A percentile compares a stretch with the other conserved stretches of the same genome.
Evolutionary conservation across 139 green algal species (phyloP).

Genomic region (Volvox reticuliferus): DNA sequence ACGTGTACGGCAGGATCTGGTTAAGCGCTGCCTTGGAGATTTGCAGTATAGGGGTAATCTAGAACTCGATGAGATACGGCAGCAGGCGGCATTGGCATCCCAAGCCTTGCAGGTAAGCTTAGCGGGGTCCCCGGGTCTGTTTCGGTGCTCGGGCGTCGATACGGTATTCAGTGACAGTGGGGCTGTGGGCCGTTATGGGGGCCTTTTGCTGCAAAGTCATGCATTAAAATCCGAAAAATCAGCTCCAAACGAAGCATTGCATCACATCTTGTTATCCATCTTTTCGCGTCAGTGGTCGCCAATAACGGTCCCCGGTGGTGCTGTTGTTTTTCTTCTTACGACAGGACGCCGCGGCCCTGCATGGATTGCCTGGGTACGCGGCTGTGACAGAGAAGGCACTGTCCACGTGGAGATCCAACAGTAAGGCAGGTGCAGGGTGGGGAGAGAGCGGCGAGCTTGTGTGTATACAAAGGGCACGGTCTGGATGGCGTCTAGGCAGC

Average conservation of each 20-base stretch:
- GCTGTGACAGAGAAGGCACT: constrained; percentile 21
- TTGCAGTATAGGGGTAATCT: constrained; percentile 10
- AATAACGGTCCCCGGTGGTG: too few species aligned
- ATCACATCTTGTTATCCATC: too few species aligned
- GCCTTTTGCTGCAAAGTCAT: too few species aligned
- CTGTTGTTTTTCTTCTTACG: neutral
- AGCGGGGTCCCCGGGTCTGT: too few species aligned
- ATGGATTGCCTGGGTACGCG: neutral
- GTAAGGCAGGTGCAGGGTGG: neutral
- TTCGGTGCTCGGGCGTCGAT: too few species aligned
- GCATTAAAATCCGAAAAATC: too few species aligned
- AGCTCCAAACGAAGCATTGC: too few species aligned
- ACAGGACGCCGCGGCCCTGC: constrained; percentile 8
- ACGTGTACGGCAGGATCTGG: constrained; percentile 43
- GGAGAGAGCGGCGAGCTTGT: neutral
- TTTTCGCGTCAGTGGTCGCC: too few species aligned
- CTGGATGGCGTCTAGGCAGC: too few species aligned
- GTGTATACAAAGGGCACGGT: too few species aligned
- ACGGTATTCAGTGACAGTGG: too few species aligned
- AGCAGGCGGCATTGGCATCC: constrained; percentile 18
- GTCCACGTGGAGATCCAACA: constrained; percentile 30
- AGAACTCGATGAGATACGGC: constrained; percentile 42
- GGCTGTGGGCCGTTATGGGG: too few species aligned
- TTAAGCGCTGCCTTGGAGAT: constrained; percentile 59
- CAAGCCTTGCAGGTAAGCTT: constrained; percentile 31